Conservation (phyloP, 2,329 filamentous ascomycete genomes). For the Leptographium galeiforme region DNA sequence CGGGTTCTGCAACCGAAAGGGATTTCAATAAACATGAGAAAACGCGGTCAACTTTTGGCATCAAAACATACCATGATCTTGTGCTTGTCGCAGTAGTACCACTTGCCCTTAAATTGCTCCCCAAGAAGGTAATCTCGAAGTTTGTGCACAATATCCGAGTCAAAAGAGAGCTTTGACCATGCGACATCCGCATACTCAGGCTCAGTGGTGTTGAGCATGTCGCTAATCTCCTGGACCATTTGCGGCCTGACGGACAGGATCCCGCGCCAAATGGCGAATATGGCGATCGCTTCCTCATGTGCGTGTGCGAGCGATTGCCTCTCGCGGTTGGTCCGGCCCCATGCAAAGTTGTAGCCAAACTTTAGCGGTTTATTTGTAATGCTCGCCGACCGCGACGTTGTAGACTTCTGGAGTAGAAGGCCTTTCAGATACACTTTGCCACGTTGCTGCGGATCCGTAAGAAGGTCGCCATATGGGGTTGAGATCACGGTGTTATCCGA, state of each 20-base stretch:
- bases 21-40: too few relatives aligned
- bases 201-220: conserved; percentile 10
- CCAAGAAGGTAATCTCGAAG: conserved; percentile 9
- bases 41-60: too few relatives aligned
- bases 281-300: conserved; percentile 9
- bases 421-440: conserved; percentile 16
- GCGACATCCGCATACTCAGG: conserved; percentile 14
- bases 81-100: conserved; percentile 12
- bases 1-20: conserved; percentile 5
- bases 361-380: conserved; percentile 11
- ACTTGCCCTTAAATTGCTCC: conserved; percentile 7
- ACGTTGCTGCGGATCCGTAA: conserved; percentile 8
- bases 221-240: conserved; percentile 8
- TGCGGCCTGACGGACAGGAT: conserved; percentile 6
- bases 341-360: conserved; percentile 15
- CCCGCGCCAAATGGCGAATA: conserved; percentile 13
- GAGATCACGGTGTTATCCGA: background rate
- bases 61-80: conserved; percentile 8
- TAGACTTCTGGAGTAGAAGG: conserved; percentile 10
- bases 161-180: conserved; percentile 5
- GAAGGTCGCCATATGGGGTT: conserved; percentile 11
- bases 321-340: conserved; percentile 13
- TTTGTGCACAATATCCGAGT: background rate
- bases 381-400: conserved; percentile 10
- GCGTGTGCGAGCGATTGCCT: conserved; percentile 10